These are phyloP conservation scores for Thermochaetoides dissita DNA, from an alignment of 2,329 filamentous ascomycete species.

Conservation along the genomic window DNA sequence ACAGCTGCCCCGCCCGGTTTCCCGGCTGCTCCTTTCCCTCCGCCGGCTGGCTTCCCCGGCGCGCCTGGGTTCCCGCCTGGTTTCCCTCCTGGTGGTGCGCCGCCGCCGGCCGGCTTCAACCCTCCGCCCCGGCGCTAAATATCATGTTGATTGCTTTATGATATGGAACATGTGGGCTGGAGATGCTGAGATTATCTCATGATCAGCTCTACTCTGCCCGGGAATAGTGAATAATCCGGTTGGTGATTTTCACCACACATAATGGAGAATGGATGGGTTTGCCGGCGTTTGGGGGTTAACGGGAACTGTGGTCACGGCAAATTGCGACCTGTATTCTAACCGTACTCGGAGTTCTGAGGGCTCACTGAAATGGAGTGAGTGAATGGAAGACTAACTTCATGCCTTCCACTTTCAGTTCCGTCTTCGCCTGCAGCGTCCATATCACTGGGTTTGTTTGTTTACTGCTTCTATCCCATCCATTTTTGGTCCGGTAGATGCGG, in stretches of 20 bases:
- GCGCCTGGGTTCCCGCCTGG: conserved; percentile 38
- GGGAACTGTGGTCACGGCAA: conserved; percentile 8
- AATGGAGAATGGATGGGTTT: conserved; percentile 11
- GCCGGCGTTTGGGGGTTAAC: conserved; percentile 16
- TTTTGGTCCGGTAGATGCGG: too few species aligned
- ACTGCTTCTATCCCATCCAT: too few species aligned
- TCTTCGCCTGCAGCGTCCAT: too few species aligned
- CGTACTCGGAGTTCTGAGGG: not conserved
- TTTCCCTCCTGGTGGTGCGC: conserved; percentile 32
- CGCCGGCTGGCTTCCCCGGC: conserved; percentile 25
- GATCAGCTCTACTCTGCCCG: too few species aligned
- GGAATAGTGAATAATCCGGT: not conserved
- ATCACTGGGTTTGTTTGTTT: too few species aligned
- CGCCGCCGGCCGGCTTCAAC: conserved; percentile 57
- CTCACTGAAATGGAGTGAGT: too few species aligned
- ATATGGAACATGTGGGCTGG: not conserved
- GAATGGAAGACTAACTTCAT: too few species aligned
- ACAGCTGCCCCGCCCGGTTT: conserved; percentile 36
- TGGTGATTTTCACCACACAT: conserved; percentile 8
- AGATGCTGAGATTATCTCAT: not conserved
- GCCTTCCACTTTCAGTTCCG: too few species aligned
- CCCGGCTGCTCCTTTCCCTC: conserved; percentile 31
- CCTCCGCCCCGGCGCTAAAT: conserved; percentile 48
- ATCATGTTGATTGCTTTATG: not conserved
- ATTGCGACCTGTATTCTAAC: conserved; percentile 8